Evolutionary conservation across 2,329 filamentous ascomycete genomes (phyloP).

Genomic region (Gnomoniopsis sp.): DNA sequence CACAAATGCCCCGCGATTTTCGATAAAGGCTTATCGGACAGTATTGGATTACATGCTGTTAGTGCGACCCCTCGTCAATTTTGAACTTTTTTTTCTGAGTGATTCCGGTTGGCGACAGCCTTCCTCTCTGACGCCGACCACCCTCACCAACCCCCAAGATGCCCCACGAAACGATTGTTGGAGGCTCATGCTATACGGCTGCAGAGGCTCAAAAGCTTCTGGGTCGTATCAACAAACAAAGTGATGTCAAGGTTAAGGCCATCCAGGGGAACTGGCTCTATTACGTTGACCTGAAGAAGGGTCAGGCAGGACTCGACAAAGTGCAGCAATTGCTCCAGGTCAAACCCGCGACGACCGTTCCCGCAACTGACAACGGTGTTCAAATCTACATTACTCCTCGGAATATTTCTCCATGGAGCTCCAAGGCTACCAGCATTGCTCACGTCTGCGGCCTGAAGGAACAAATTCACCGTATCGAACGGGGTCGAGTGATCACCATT

Average conservation of each 20-base stretch:
- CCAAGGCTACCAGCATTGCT: slow-evolving; percentile 90
- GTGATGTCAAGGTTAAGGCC: slow-evolving; percentile 36
- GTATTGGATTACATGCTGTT: neutral
- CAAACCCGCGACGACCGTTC: slow-evolving; percentile 29
- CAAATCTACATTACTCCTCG: slow-evolving; percentile 75
- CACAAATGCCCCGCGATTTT: slow-evolving; percentile 15
- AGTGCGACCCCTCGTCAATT: slow-evolving; percentile 13
- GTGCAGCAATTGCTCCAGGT: slow-evolving; percentile 44
- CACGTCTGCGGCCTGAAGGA: slow-evolving; percentile 81
- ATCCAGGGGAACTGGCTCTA: slow-evolving; percentile 59
- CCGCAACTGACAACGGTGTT: slow-evolving; percentile 41
- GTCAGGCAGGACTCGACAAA: slow-evolving; percentile 40
- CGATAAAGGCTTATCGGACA: slow-evolving; percentile 11
- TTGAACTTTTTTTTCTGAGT: neutral
- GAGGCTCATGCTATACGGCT: slow-evolving; percentile 18
- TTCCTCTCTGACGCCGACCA: neutral
- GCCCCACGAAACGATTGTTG: slow-evolving; percentile 14
- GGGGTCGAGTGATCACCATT: slow-evolving; percentile 74
- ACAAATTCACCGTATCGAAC: slow-evolving; percentile 74
- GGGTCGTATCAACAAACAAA: slow-evolving; percentile 21
- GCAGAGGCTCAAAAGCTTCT: slow-evolving; percentile 19
- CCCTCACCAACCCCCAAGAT: slow-evolving; percentile 8
- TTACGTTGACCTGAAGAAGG: slow-evolving; percentile 60
- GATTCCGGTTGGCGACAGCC: slow-evolving; percentile 8
- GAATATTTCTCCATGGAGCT: slow-evolving; percentile 95